Conservation (phyloP, 768 basidiomycete genomes). For the Melanogaster broomeanus region DNA sequence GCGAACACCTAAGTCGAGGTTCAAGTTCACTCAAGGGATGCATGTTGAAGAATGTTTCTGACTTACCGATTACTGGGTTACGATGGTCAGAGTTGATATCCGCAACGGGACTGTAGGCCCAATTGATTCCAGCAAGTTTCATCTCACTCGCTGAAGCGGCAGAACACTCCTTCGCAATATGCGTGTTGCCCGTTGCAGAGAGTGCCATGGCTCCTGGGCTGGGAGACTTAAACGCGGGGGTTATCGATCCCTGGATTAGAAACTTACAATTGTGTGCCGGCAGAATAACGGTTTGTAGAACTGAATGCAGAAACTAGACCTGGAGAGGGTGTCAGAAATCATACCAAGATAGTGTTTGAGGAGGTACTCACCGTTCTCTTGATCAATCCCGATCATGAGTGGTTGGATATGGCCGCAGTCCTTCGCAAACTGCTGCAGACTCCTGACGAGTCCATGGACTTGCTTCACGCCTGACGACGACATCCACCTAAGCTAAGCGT, state of each 20-base stretch:
- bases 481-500: background rate
- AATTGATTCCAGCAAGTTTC: constrained; percentile 63
- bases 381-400: constrained; percentile 70
- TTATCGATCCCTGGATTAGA: background rate
- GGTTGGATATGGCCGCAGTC: constrained; percentile 56
- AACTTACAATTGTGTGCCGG: constrained; percentile 70
- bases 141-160: constrained; percentile 58
- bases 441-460: constrained; percentile 45
- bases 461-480: constrained; percentile 49
- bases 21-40: background rate
- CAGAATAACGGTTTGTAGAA: constrained; percentile 36
- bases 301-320: constrained; percentile 74
- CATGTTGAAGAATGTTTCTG: background rate
- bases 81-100: constrained; percentile 70
- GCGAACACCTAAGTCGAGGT: constrained; percentile 50
- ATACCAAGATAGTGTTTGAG: background rate
- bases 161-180: constrained; percentile 47
- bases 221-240: background rate
- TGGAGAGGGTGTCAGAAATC: constrained; percentile 19
- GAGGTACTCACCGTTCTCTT: constrained; percentile 62
- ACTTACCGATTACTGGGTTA: constrained; percentile 71
- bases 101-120: constrained; percentile 71
- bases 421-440: constrained; percentile 56
- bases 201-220: constrained; percentile 79
- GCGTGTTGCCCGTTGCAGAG: constrained; percentile 51